These are phyloP conservation scores for Pistacia integerrima DNA, from an alignment of 345 rosid species.

Conservation along the genomic window DNA sequence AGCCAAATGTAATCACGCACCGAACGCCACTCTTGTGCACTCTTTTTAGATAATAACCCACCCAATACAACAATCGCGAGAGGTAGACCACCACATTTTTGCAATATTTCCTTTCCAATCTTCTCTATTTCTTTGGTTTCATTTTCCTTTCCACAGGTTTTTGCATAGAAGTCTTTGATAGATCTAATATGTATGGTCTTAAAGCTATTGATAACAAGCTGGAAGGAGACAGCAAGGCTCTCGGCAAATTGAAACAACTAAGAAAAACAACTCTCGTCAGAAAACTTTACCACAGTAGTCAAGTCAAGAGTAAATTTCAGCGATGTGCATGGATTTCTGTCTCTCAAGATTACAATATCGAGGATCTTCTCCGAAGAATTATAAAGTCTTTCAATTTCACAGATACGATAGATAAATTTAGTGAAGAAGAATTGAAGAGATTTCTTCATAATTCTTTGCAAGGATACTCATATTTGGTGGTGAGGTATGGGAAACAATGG, in stretches of 20 bases:
- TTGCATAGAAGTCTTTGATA: conserved; percentile 15
- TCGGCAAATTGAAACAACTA: too few relatives aligned
- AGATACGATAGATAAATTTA: not conserved
- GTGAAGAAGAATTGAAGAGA: conserved; percentile 24
- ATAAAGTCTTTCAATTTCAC: conserved; percentile 6
- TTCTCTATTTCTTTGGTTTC: conserved; percentile 17
- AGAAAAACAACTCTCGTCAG: not conserved
- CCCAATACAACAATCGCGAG: conserved; percentile 31
- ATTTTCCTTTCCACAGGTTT: conserved; percentile 12
- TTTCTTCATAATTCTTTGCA: conserved; percentile 10
- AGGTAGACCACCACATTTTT: conserved; percentile 31
- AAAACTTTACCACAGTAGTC: conserved; percentile 23
- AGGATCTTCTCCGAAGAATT: conserved; percentile 16
- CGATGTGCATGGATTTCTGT: conserved; percentile 32
- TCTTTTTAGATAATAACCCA: conserved; percentile 26
- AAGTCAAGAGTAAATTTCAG: conserved; percentile 16
- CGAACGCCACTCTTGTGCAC: not conserved
- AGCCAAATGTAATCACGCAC: not conserved
- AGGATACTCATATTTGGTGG: too few relatives aligned
- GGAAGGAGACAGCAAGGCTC: not conserved
- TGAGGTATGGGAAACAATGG: too few relatives aligned
- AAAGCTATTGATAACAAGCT: too few relatives aligned
- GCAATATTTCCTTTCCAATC: conserved; percentile 24
- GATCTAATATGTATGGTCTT: too few relatives aligned
- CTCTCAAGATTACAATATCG: conserved; percentile 20